Evolutionary conservation across 192 early-diverging fungal genomes (phyloP).

Genomic region (Gonapodya prolifera): DNA sequence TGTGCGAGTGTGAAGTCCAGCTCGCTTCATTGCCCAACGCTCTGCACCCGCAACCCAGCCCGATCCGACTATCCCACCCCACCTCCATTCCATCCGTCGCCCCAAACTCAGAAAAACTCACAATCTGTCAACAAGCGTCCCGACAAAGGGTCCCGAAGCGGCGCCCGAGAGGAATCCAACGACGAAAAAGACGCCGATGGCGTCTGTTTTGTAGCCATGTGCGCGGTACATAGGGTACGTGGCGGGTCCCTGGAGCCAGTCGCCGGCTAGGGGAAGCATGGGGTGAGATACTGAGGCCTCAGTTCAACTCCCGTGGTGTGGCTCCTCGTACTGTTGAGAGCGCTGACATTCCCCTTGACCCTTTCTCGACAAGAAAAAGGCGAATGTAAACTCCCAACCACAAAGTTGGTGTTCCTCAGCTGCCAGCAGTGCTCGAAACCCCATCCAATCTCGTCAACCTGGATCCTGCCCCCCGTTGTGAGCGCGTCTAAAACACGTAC

Average conservation of each 20-base stretch:
- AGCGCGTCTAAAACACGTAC: not conserved
- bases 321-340: too few species aligned
- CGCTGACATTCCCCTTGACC: too few species aligned
- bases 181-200: slow-evolving; percentile 57
- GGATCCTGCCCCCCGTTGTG: too few species aligned
- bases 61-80: not conserved
- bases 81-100: not conserved
- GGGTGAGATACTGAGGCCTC: not conserved
- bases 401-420: too few species aligned
- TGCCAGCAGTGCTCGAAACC: too few species aligned
- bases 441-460: too few species aligned
- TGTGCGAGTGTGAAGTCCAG: too few species aligned
- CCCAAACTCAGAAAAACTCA: slow-evolving; percentile 16
- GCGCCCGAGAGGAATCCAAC: slow-evolving; percentile 59
- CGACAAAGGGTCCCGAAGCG: slow-evolving; percentile 55
- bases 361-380: too few species aligned
- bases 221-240: slow-evolving; percentile 47
- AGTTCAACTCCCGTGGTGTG: too few species aligned
- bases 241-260: slow-evolving; percentile 18
- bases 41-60: too few species aligned
- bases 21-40: too few species aligned
- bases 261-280: slow-evolving; percentile 2
- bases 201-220: slow-evolving; percentile 36
- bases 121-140: slow-evolving; percentile 55
- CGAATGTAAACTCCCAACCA: too few species aligned